Base-by-base conservation (phyloP, 2,329 filamentous ascomycete species). In the Geoglossum cookeanum region DNA sequence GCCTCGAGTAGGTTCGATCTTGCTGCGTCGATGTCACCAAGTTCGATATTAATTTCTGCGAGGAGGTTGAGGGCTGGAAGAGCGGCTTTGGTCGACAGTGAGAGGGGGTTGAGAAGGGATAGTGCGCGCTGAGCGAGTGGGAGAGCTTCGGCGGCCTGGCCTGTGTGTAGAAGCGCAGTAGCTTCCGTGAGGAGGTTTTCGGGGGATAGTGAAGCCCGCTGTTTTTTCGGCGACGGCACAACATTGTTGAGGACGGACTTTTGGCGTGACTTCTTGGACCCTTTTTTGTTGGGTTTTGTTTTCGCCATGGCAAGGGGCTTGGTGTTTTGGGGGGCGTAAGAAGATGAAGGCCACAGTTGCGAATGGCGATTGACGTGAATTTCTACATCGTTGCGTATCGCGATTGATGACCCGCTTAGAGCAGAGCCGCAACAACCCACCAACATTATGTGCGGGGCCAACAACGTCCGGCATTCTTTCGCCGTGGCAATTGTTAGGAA, bases 11-110 rank as follows among this genome's bases (percentile, higher is more conserved):
- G 94, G 65, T 80, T 83, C 52, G 75, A 71, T 59, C 84, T 77
- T 47, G 91, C 91, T 15, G 78, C 72, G 56, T 91, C 84, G 57
- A 86, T 76, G 49, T 96, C 87, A 60, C 92, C 90, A 2, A 87
- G 71, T 66, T 95, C 88, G 58, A 95, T 77, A 64, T 81, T 77
- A 65, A 94, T 87, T 64, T 94, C 86, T 57, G 85, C 90, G 27
- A 92, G 76, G 37, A 94, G 72, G 62, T 84, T 87, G 55, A 90
- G 72, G 0, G 85, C 84, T 9, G 82, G 76, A 15, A 87, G 74
- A 51, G 78, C 76, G 55, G 76, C 74, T 62, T 51, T 35, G 56
- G 66, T 61, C 4, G 55, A 22, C 22, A 22, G 15, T 22, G 37
- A 44, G 13, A 9, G 3, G 32, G 55, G 6, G 27, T 37, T 69